phyloP scores from a whole-genome alignment of 768 basidiomycete species.

The Psilocybe azurescens region DNA sequence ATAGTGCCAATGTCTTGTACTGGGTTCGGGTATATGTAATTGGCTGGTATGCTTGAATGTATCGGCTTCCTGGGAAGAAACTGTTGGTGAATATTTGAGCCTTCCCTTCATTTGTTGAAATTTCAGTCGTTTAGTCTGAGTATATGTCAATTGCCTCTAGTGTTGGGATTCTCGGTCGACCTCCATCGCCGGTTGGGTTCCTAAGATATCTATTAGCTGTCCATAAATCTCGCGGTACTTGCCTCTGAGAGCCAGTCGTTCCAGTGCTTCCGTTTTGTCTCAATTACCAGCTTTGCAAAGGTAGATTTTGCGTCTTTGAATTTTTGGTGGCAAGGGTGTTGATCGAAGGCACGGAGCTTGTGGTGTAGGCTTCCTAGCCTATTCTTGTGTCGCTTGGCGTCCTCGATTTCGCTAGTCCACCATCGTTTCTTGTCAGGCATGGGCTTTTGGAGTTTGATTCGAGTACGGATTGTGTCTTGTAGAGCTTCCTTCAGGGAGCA shows the following conservation, averaged over 20 bases:
- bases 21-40: constrained; percentile 10
- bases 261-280: constrained; percentile 31
- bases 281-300: constrained; percentile 19
- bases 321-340: constrained; percentile 31
- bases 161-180: constrained; percentile 25
- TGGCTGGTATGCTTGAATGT: background rate
- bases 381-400: constrained; percentile 17
- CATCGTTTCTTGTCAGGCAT: constrained; percentile 19
- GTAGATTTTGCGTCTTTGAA: constrained; percentile 4
- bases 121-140: constrained; percentile 14
- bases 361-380: constrained; percentile 17
- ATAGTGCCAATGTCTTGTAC: constrained; percentile 6
- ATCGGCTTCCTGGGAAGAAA: constrained; percentile 21
- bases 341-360: background rate
- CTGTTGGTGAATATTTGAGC: constrained; percentile 4
- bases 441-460: constrained; percentile 1
- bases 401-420: constrained; percentile 31
- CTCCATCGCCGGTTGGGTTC: constrained; percentile 23
- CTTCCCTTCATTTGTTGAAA: constrained; percentile 16
- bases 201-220: constrained; percentile 25
- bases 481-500: constrained; percentile 9
- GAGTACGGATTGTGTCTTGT: constrained; percentile 11
- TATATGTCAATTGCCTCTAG: constrained; percentile 15
- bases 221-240: constrained; percentile 14
- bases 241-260: constrained; percentile 29